phyloP scores from a whole-genome alignment of 768 basidiomycete genomes.

The Pisolithus albus region DNA sequence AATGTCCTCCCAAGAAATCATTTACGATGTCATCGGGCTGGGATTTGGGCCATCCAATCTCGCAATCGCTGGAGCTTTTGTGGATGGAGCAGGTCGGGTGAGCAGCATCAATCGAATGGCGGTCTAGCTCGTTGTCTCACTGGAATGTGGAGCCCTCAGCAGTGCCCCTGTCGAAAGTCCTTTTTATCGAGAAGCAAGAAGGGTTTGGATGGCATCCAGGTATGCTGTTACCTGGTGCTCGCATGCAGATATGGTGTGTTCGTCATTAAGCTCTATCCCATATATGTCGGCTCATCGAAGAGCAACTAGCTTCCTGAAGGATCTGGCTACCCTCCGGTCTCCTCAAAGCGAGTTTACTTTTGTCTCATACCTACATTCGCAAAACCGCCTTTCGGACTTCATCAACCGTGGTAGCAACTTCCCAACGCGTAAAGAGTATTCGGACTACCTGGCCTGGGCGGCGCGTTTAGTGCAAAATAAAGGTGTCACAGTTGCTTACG shows the following conservation, averaged over 20 bases:
- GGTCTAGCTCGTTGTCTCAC: slow-evolving; percentile 1
- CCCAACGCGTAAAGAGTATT: slow-evolving; percentile 47
- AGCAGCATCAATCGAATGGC: slow-evolving; percentile 7
- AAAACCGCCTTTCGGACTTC: slow-evolving; percentile 43
- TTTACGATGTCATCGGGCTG: slow-evolving; percentile 42
- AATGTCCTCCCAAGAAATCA: neutral
- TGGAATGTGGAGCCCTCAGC: slow-evolving; percentile 2
- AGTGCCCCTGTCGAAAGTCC: slow-evolving; percentile 23
- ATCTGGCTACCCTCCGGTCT: slow-evolving; percentile 46
- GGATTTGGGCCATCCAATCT: slow-evolving; percentile 51
- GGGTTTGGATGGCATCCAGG: slow-evolving; percentile 50
- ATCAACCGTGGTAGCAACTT: slow-evolving; percentile 47
- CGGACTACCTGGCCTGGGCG: slow-evolving; percentile 50
- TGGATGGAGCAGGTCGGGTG: slow-evolving; percentile 34
- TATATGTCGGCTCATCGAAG: slow-evolving; percentile 3
- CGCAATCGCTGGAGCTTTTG: slow-evolving; percentile 42
- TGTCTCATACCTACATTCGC: slow-evolving; percentile 44
- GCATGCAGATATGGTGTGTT: slow-evolving; percentile 47
- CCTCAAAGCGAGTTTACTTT: slow-evolving; percentile 48
- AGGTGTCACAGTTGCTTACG: slow-evolving; percentile 39
- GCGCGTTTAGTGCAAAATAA: slow-evolving; percentile 37
- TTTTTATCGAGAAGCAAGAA: slow-evolving; percentile 45
- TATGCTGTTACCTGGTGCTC: slow-evolving; percentile 45
- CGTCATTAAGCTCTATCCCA: neutral
- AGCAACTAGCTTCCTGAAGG: slow-evolving; percentile 40